Base-by-base conservation (phyloP, 2,329 filamentous ascomycete genomes). In the Aphanocladium album region DNA sequence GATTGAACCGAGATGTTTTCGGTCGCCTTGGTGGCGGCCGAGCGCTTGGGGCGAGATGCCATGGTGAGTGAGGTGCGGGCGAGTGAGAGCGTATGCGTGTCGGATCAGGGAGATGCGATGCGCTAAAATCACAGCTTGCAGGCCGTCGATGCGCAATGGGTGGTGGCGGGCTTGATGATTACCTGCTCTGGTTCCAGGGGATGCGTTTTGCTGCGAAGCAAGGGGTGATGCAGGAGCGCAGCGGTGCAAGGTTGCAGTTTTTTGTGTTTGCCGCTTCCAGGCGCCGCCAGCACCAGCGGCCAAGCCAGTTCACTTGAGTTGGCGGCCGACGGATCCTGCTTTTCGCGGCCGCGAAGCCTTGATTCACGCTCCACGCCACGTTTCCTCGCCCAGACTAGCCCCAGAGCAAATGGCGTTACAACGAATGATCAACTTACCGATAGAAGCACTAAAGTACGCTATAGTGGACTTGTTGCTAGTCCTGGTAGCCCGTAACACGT, bases 41-140 rank as follows among this genome's bases (percentile, higher is more conserved):
- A 77, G 47, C 77, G 74, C 56, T 76, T 79, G 46, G 81, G 80
- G 61, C 81, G 78, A 35, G 77, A 74, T 50, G 78, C 66, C 80
- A 83, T 83, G 63, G 61, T 67, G 59, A 58, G 58, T 56, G 64
- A 64, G 64, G 11, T 53, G 55, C 27, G 43, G 35, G 21, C 37
- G 41, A 37, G 30, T 23, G 55, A 23, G 50, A 37, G 39, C 9
- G 46, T 49, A n/a, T 14, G 30, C 16, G 12, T 17, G 21, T 21
- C 23, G 45, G 35, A 39, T 39, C 35, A 39, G 35, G 35, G 35
- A 39, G 35, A 37, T 19, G 30, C 14, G 46, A 35, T 57, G 54
- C 27, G 43, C 54, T 57, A 57, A 57, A 57, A 19, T 47, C 25
- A 35, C 53, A 46, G 30, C 30, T 27, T 16, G 46, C 21, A 39